Base-by-base conservation (phyloP, 345 rosid species). In the Dipteronia dyeriana region DNA sequence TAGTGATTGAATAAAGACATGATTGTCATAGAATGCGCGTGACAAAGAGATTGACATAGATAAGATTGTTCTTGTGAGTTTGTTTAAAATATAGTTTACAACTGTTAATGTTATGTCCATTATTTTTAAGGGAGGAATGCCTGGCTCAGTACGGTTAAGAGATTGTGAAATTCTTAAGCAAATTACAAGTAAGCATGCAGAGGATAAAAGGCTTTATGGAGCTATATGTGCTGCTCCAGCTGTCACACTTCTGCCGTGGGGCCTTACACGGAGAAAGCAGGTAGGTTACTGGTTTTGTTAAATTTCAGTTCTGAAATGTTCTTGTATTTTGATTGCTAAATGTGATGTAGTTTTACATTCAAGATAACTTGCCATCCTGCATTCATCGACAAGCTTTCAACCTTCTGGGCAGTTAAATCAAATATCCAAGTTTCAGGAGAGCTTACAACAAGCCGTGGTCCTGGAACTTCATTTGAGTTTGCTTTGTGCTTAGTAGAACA, bases 151-250 rank as follows among this genome's bases (percentile, higher is more conserved):
- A 22, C 86, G 92, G 73, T 84, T 95, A 77, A 92, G 98, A 85
- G 99, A 95, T 68, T 88, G 90, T 78, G 84, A 86, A 76, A 76
- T 82, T 80, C 91, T 95, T 9, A 88, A 84, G 79, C 68, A 80
- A 81, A 93, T 95, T 64, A 86, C 86, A 64, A 90, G 88, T 86
- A 90, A 86, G 81, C 99, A 95, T 79, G 96, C 91, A 4, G 96
- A 86, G 79, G 86, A 81, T 56, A 91, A 87, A 84, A 85, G 94
- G 80, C 80, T 93, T 31, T 91, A 90, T 65, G 98, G 97, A 73
- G 99, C 96, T 75, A 93, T 93, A 83, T 93, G 92, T 77, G 88
- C 94, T 82, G 97, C 98, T 77, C 99, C 99, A 56, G 99, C 98
- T 23, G 85, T 93, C 59, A 87, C 99, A 64, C 97, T 93, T 80